Base-by-base conservation (phyloP, 495 filamentous ascomycete species). In the Neurospora sp. region DNA sequence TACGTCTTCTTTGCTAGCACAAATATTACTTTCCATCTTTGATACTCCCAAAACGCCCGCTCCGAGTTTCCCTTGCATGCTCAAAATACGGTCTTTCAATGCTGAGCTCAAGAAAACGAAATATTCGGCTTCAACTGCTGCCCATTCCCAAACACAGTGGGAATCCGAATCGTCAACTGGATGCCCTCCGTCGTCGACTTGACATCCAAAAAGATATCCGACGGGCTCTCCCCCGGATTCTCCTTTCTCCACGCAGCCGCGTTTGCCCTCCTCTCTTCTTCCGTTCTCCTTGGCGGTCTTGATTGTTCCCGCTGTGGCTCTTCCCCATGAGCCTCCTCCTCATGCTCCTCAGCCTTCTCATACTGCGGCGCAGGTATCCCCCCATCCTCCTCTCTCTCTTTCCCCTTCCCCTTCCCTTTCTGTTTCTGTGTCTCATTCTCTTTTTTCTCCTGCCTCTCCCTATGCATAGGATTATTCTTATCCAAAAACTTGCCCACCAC, bases 101-200 rank as follows among this genome's bases (percentile, higher is more conserved):
- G 3, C 59, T 75, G 3, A 14, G 41, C 20, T 53, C 46, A 82
- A 39, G 79, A 81, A 76, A 82, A 81, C 11, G 75, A 75, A 22
- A 82, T 78, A 44, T 81, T 80, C 9, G 80, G 80, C 66, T 75
- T 75, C 27, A 78, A 46, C 74, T 78, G 76, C 73, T 77, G 75
- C 41, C 77, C 76, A 35, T 61, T 61, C 9, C 79, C 78, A 74
- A 87, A 87, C 22, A 84, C 83, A 10, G 85, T 87, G 39, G 85
- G 85, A 53, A 87, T 86, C 48, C 83, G 80, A 71, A 87, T 85
- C 4, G 82, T 86, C 14, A 87, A 70, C 76, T 87, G 85, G 66
- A 87, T 85, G 7, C 84, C 84, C 48, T 87, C 85, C 16, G 76
- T 84, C 31, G 85, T 87, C 5, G 84, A 85, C 74, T 87, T 87